Evolutionary conservation across 352 stramenopile species (phyloP), one percentile per base, ranked within the genome.

Genomic region (Globisporangium acanthophoron): DNA sequence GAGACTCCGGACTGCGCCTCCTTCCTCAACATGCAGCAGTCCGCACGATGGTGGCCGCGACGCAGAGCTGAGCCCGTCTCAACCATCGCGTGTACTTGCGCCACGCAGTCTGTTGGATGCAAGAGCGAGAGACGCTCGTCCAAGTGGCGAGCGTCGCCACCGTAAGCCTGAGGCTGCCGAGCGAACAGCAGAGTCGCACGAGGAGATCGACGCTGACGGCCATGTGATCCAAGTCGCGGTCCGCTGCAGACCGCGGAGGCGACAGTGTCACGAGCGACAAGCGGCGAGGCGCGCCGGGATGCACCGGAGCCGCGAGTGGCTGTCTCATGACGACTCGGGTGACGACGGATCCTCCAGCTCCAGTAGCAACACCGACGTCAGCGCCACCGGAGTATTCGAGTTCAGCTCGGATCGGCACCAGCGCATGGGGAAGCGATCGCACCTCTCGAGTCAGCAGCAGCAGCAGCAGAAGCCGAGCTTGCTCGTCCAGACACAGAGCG

Each of bases 201-300:
- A 35, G 21, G 16, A 48, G n/a, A 41, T 5, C 27, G 48, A 61
- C 21, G 40, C 59, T 3, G 65, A 54, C 18, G 33, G 18, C 11
- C 65, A 59, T 27, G 37, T 75, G 51, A 79, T 87, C 20, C 72
- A 84, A 58, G 76, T 88, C 12, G 76, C 72, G n/a, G 66, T 88
- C 37, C 68, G 78, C 13, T 88, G 78, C 56, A 70, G 78, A 12
- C 67, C 69, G 11, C 71, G 75, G 1, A 71, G 69, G 27, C 59
- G 61, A 8, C 65, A 62, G 8, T 51, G 48, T 29, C 21, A 55
- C 12, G 43, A 57, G 44, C 43, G 9, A 18, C 3, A 21, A 24
- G 11, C 40, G 31, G 7, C 37, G 45, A 37, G 52, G 11, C 43
- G n/a, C 20, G 5, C 47, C 24, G 47, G 29, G n/a, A 3, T 41